These are phyloP conservation scores for Bothriochloa decipiens DNA, from an alignment of 176 grass and related monocot species.

Conservation along the genomic window DNA sequence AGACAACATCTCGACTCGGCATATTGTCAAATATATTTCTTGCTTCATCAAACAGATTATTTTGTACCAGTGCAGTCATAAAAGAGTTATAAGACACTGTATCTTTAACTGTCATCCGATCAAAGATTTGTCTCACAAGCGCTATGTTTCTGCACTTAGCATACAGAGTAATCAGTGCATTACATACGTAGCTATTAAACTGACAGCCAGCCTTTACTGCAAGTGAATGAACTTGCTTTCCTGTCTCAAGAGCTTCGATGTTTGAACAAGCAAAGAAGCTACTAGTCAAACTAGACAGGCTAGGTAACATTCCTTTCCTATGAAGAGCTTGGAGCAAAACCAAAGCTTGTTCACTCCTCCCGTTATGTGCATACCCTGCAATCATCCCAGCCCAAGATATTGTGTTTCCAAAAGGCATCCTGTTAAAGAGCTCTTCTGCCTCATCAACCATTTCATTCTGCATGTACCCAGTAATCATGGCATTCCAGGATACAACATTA, in stretches of 20 bases:
- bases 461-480: conserved; percentile 70
- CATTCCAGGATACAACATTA: conserved; percentile 72
- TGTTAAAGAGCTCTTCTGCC: conserved; percentile 66
- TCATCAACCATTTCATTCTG: conserved; percentile 69
- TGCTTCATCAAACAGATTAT: conserved; percentile 61
- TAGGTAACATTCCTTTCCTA: conserved; percentile 62
- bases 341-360: conserved; percentile 66
- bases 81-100: conserved; percentile 67
- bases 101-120: conserved; percentile 49
- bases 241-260: conserved; percentile 57
- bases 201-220: conserved; percentile 53
- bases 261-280: conserved; percentile 68
- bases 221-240: conserved; percentile 65
- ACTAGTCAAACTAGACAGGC: conserved; percentile 65
- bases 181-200: conserved; percentile 56
- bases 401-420: conserved; percentile 60
- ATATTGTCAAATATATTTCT: conserved; percentile 50
- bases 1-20: conserved; percentile 49
- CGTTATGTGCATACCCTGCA: conserved; percentile 69
- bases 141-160: conserved; percentile 58
- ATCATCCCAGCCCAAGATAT: conserved; percentile 74
- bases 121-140: conserved; percentile 52
- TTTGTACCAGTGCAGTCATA: conserved; percentile 55
- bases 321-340: conserved; percentile 47
- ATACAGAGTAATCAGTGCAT: conserved; percentile 79